phyloP scores from a whole-genome alignment of 495 filamentous ascomycete genomes.

The Neurospora terricola region DNA sequence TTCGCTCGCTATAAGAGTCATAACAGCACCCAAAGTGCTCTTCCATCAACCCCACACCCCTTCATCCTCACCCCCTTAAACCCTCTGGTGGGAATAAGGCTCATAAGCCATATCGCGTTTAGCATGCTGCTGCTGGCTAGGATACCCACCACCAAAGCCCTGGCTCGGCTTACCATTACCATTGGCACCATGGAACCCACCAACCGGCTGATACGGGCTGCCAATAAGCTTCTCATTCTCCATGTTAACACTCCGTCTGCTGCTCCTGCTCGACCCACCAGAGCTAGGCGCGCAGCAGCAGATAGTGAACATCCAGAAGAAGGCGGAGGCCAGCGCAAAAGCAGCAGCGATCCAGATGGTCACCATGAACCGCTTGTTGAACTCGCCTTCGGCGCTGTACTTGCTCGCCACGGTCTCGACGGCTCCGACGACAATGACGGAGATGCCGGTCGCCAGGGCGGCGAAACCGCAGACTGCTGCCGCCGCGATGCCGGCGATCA shows the following conservation, averaged over 20 bases:
- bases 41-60: neutral
- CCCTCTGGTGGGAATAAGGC: slow-evolving; percentile 39
- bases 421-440: slow-evolving; percentile 54
- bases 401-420: slow-evolving; percentile 52
- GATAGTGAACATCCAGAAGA: slow-evolving; percentile 85
- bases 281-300: slow-evolving; percentile 68
- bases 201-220: slow-evolving; percentile 36
- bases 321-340: slow-evolving; percentile 57
- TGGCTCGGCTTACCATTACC: slow-evolving; percentile 22
- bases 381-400: slow-evolving; percentile 53
- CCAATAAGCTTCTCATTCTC: slow-evolving; percentile 38
- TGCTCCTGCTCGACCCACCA: slow-evolving; percentile 15
- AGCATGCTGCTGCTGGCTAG: slow-evolving; percentile 10
- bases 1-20: neutral
- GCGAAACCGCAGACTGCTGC: slow-evolving; percentile 52
- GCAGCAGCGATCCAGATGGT: slow-evolving; percentile 69
- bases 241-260: slow-evolving; percentile 2
- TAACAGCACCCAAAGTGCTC: neutral
- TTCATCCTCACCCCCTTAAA: slow-evolving; percentile 18
- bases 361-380: slow-evolving; percentile 60
- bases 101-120: slow-evolving; percentile 39
- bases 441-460: slow-evolving; percentile 49
- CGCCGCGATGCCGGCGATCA: slow-evolving; percentile 40
- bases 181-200: slow-evolving; percentile 23
- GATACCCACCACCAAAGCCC: neutral